These are phyloP conservation scores for Forsythia viridissima DNA, from an alignment of 257 asterid species.

Conservation along the genomic window DNA sequence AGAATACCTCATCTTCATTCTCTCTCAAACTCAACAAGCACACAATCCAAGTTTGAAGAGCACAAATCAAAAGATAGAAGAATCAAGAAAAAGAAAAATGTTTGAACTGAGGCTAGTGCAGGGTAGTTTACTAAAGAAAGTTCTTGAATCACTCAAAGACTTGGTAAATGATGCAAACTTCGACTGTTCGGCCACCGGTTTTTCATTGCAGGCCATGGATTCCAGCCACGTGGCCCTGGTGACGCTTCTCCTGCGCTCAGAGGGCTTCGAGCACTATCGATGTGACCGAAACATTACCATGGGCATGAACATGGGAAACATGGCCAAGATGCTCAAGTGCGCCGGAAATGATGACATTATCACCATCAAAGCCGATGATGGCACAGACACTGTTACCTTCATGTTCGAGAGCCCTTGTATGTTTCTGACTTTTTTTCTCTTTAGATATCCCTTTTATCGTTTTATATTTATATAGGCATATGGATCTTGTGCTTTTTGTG, in stretches of 20 bases:
- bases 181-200: conserved; percentile 23
- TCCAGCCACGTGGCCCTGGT: conserved; percentile 25
- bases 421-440: background rate
- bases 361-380: conserved; percentile 27
- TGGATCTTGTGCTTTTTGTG: background rate
- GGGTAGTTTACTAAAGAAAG: conserved; percentile 20
- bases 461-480: background rate
- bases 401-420: conserved; percentile 44
- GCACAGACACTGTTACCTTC: conserved; percentile 46
- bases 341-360: conserved; percentile 22
- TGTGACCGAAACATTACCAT: conserved; percentile 21
- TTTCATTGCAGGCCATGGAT: conserved; percentile 24
- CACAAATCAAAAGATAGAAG: background rate
- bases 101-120: conserved; percentile 18
- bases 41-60: background rate
- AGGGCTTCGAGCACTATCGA: conserved; percentile 25
- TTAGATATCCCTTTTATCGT: background rate
- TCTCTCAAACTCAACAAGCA: background rate
- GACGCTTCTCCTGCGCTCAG: conserved; percentile 12
- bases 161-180: conserved; percentile 22
- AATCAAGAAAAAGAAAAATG: background rate
- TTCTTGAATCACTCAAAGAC: conserved; percentile 16
- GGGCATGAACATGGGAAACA: conserved; percentile 22
- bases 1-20: background rate
- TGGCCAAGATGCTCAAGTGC: conserved; percentile 27